Conservation (phyloP, 116 monocot species). For the Posidonia oceanica region DNA sequence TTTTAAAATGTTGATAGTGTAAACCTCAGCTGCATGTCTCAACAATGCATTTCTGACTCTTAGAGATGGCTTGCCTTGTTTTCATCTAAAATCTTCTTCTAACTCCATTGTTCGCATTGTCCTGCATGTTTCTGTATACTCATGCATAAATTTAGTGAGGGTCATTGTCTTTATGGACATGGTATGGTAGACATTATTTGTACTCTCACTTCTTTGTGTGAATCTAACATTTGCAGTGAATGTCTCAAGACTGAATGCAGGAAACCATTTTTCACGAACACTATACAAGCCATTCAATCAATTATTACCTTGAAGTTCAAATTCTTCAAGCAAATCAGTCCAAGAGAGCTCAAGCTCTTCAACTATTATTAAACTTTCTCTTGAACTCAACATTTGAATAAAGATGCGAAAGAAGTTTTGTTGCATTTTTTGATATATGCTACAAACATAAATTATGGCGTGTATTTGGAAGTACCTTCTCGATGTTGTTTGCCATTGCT, state of each 20-base stretch:
- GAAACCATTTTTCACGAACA: neutral
- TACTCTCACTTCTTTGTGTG: too few species aligned
- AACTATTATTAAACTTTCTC: neutral
- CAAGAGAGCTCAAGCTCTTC: neutral
- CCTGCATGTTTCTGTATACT: too few species aligned
- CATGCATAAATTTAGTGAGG: too few species aligned
- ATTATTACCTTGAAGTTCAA: neutral
- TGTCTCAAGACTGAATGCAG: neutral
- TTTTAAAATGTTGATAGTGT: too few species aligned
- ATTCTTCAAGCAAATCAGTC: neutral
- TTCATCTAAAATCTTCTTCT: too few species aligned
- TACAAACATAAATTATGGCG: neutral
- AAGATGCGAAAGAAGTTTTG: neutral
- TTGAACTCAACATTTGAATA: neutral
- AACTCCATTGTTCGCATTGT: too few species aligned
- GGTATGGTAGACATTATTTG: too few species aligned
- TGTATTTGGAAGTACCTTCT: neutral
- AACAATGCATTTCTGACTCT: too few species aligned
- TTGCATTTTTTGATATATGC: neutral
- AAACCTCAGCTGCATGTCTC: too few species aligned
- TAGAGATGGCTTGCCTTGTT: too few species aligned
- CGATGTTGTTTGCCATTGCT: neutral
- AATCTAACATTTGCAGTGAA: too few species aligned
- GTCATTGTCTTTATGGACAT: too few species aligned
- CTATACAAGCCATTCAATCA: neutral